These are phyloP conservation scores for Polygonum aviculare DNA, from an alignment of 148 eudicot genomes.

Conservation along the genomic window DNA sequence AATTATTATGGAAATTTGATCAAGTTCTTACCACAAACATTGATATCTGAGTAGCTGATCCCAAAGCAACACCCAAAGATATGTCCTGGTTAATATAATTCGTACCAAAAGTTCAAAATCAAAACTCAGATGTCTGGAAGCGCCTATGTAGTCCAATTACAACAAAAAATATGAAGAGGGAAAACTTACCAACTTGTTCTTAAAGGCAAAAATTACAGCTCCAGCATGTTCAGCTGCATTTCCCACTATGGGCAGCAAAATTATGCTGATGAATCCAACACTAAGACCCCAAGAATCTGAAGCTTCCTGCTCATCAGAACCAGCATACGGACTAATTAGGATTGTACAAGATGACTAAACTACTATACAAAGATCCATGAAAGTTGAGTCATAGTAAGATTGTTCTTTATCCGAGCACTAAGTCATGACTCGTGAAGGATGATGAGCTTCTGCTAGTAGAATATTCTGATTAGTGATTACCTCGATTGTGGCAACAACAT, in stretches of 20 bases:
- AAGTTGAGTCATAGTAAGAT: background rate
- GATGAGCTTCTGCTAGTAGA: background rate
- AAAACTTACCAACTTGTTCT: conserved; percentile 61
- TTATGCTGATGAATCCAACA: conserved; percentile 81
- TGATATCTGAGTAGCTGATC: conserved; percentile 85
- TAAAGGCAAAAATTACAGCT: conserved; percentile 83
- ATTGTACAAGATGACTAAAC: background rate
- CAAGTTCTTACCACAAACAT: conserved; percentile 66
- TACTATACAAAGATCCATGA: background rate
- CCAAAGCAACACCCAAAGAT: conserved; percentile 81
- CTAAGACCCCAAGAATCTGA: conserved; percentile 85
- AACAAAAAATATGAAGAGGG: background rate
- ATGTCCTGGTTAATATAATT: conserved; percentile 63
- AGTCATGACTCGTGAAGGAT: too few relatives aligned
- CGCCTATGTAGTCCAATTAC: background rate
- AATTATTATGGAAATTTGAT: background rate
- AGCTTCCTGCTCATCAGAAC: conserved; percentile 41
- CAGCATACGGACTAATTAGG: background rate
- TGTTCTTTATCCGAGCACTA: too few relatives aligned
- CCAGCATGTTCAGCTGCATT: conserved; percentile 98
- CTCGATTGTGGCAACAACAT: conserved; percentile 86
- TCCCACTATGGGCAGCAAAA: conserved; percentile 87
- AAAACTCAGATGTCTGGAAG: background rate
- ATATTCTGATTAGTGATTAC: conserved; percentile 26
- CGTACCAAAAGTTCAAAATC: background rate